phyloP scores from a whole-genome alignment of 208 protist genomes.

The Phytomonas francai region DNA sequence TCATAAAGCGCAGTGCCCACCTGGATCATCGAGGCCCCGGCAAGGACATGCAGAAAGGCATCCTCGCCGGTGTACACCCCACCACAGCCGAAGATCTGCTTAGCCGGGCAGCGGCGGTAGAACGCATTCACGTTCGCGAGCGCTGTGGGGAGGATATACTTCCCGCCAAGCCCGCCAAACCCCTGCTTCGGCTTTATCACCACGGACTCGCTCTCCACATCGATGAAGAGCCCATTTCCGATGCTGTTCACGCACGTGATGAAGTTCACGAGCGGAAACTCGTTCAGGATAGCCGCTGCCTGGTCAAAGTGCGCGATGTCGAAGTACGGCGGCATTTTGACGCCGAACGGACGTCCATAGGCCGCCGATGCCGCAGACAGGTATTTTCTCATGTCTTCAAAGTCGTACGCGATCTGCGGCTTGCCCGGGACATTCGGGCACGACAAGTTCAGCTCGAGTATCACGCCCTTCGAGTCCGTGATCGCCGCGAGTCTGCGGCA shows the following conservation, averaged over 20 bases:
- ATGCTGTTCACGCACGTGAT: conserved; percentile 87
- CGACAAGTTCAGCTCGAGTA: conserved; percentile 84
- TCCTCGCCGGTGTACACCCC: conserved; percentile 79
- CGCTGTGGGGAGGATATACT: conserved; percentile 78
- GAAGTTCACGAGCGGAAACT: conserved; percentile 70
- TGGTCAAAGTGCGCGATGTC: conserved; percentile 86
- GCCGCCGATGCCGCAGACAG: conserved; percentile 42
- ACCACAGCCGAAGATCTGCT: conserved; percentile 79
- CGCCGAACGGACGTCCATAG: conserved; percentile 74
- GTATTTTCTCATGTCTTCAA: conserved; percentile 61
- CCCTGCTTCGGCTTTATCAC: conserved; percentile 84
- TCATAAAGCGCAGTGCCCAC: conserved; percentile 75
- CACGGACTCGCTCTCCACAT: conserved; percentile 70
- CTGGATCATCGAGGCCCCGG: conserved; percentile 83
- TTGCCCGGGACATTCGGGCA: conserved; percentile 88
- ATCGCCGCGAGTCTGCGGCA: conserved; percentile 34
- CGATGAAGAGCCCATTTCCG: conserved; percentile 83
- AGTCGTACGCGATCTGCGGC: conserved; percentile 87
- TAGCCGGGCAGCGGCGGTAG: conserved; percentile 73
- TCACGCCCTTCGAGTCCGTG: conserved; percentile 43
- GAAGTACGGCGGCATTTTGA: conserved; percentile 89
- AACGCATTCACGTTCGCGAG: conserved; percentile 88
- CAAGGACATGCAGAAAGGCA: conserved; percentile 79
- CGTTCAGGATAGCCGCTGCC: conserved; percentile 74
- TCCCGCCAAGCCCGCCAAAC: conserved; percentile 78